Base-by-base conservation (phyloP, 2,329 filamentous ascomycete species). In the Penicillium olsonii region DNA sequence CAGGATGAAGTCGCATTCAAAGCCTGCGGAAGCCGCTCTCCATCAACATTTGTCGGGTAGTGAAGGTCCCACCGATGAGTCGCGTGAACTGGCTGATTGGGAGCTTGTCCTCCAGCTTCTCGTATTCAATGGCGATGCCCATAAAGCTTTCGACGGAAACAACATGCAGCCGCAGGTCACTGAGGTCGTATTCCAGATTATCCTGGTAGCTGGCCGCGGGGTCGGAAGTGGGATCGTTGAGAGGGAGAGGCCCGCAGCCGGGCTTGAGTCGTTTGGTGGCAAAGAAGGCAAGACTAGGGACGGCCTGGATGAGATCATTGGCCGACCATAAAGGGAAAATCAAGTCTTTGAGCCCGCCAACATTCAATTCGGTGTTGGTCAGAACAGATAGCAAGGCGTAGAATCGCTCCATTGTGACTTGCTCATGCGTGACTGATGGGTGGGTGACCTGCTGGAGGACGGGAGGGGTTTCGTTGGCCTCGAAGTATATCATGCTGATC, bases 81-180 rank as follows among this genome's bases (percentile, higher is more conserved):
- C 67, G 62, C 27, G 39, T 64, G 39, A 70, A 54, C 17, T 61
- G 52, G 15, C 60, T 27, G 6, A 49, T 39, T 6, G 60, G 55
- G 5, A 62, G 50, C 38, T 61, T 62, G 11, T 55, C 46, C 4
- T 65, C 57, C 44, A 61, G 61, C 7, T 61, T 57, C 19, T 71
- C 58, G 49, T 72, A 76, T 44, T 71, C 68, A 11, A 70, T 15
- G 6, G 64, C 56, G 20, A 75, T 55, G 27, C 70, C 69, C 64
- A 69, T 65, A 14, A 74, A 24, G 3, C 67, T 64, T 2, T 52
- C 47, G 3, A 56, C 37, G 0, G 69, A 63, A 1, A 75, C 45
- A 9, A 47, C 46, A 2, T 70, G 67, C 1, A 68, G 27, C 15
- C 66, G 64, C 12, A 68, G 50, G 10, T 61, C 58, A 7, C 56